Base-by-base conservation (phyloP, 2,329 filamentous ascomycete species). In the Claviceps spartinae region DNA sequence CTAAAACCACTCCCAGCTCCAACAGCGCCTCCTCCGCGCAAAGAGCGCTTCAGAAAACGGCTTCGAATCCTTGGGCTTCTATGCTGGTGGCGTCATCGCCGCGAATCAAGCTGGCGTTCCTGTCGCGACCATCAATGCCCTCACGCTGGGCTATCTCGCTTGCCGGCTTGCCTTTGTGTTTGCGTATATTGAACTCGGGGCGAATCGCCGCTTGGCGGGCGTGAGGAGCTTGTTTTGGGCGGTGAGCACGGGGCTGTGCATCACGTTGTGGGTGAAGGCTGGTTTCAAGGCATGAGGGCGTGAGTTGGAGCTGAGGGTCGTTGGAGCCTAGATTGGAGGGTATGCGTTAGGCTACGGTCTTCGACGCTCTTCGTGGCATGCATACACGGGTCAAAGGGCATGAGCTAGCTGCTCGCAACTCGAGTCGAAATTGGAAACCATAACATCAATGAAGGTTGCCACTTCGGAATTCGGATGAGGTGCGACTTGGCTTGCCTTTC, bases 1-100 rank as follows among this genome's bases (percentile, higher is more conserved):
- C 9, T 22, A 16, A 49, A 30, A 26, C 26, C 20, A 6, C 22
- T 3, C 1, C 16, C 55, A 78, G 62, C 71, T 69, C 26, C 77
- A 82, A 60, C 80, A 79, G 60, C 71, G 71, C 50, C 68, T 76
- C 34, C 62, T 80, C 43, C 73, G 77, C 48, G 70, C 73, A 30
- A 74, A 83, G 59, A 73, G 75, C 22, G 72, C 73, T 5, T 58
- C 64, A 5, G 59, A 63, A 41, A 75, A 75, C 58, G 68, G 64
- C 54, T 66, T 72, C 55, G 72, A 75, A 61, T 70, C 68, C 3
- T 54, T 75, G 11, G 69, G 68, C 47, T 58, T 72, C 56, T 74
- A 67, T 58, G 66, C 71, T 13, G 67, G 66, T 3, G 67, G 61
- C 42, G 65, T 77, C 18, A 63, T 71, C 40, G 73, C 73, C 16